Conservation (phyloP, 2,329 filamentous ascomycete species). For the Fusarium pseudoanthophilum region DNA sequence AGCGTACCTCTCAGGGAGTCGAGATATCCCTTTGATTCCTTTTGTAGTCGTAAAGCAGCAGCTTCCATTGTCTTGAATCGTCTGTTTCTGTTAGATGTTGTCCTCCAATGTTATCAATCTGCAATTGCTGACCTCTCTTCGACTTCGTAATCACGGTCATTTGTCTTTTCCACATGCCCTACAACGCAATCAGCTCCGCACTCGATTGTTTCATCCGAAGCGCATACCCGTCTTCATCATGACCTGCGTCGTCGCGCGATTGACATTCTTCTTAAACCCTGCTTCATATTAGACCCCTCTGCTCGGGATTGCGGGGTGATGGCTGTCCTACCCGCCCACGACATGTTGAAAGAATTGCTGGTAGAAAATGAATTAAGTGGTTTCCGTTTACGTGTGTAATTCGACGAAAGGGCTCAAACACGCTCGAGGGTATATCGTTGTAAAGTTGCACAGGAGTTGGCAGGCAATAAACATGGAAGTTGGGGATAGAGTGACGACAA, state of each 20-base stretch:
- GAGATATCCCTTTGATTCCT: slow-evolving; percentile 97
- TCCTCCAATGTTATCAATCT: neutral
- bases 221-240: slow-evolving; percentile 96
- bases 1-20: slow-evolving; percentile 86
- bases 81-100: slow-evolving; percentile 58
- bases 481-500: slow-evolving; percentile 45
- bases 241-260: slow-evolving; percentile 98
- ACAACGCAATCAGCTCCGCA: slow-evolving; percentile 24
- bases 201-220: too few relatives aligned
- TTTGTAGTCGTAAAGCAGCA: slow-evolving; percentile 90
- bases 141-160: slow-evolving; percentile 98
- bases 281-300: slow-evolving; percentile 47
- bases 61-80: slow-evolving; percentile 98
- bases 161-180: slow-evolving; percentile 98
- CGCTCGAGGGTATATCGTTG: slow-evolving; percentile 32
- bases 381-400: slow-evolving; percentile 12
- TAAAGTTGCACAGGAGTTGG: slow-evolving; percentile 34
- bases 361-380: slow-evolving; percentile 8
- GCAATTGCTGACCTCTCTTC: slow-evolving; percentile 77
- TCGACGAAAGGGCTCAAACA: slow-evolving; percentile 18
- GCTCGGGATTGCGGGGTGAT: slow-evolving; percentile 42
- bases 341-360: slow-evolving; percentile 61
- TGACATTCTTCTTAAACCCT: slow-evolving; percentile 87
- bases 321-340: slow-evolving; percentile 71
- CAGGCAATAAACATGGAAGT: slow-evolving; percentile 39